Conservation (phyloP, 2,329 filamentous ascomycete species). For the Pyricularia sp. region DNA sequence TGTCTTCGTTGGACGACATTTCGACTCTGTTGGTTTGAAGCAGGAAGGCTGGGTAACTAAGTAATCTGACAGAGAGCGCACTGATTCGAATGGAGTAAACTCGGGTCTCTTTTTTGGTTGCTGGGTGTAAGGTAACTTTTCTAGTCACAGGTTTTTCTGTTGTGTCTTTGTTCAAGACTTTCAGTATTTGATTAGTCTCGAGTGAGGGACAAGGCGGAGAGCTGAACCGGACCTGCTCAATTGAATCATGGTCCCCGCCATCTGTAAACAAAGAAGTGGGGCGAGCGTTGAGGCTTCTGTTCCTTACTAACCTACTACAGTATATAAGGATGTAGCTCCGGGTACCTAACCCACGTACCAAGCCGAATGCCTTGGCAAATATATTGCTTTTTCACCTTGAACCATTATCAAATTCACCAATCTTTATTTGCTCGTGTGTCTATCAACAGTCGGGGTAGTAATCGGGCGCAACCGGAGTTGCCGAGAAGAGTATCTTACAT, state of each 20-base stretch:
- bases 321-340: too few relatives aligned
- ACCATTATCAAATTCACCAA: neutral
- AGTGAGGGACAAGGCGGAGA: neutral
- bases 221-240: neutral
- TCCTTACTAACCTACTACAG: too few relatives aligned
- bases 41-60: neutral
- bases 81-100: neutral
- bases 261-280: neutral
- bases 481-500: neutral
- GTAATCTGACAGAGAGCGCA: neutral
- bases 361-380: neutral
- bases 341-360: too few relatives aligned
- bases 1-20: constrained; percentile 30
- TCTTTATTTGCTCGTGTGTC: too few relatives aligned
- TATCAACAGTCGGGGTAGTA: too few relatives aligned
- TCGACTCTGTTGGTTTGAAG: neutral
- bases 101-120: neutral
- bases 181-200: neutral
- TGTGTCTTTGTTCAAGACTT: neutral
- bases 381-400: neutral
- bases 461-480: too few relatives aligned
- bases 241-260: neutral
- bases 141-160: too few relatives aligned
- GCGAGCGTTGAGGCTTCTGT: neutral
- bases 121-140: neutral